Base-by-base conservation (phyloP, 2,329 filamentous ascomycete species). In the Penicillium sp. region DNA sequence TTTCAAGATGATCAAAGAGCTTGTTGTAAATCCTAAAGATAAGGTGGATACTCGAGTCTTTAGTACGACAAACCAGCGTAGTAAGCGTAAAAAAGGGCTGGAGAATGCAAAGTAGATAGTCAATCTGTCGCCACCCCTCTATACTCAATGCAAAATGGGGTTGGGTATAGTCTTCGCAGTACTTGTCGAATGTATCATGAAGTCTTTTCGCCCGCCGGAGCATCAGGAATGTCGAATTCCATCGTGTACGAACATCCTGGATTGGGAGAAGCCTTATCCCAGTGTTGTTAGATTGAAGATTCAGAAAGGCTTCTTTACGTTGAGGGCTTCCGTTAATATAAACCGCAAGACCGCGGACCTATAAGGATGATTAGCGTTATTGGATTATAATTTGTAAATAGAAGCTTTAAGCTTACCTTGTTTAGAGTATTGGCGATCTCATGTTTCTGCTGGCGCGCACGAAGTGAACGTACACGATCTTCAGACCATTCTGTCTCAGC, bases 1-100 rank as follows among this genome's bases (percentile, higher is more conserved):
- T 49, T 47, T 60, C 34, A 46, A 60, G 43, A 43, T 60, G 31
- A n/a, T 55, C 38, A 43, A 60, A 56, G n/a, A 60, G 58, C 39
- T 49, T 54, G 29, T 61, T 61, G 7, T 58, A 60, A 38, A 54
- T 57, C 11, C 42, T 43, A 43, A 43, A 43, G 42, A 43, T 13
- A 16, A 43, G 22, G 14, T 43, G 11, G 7, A 43, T 43, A 43
- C 42, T 43, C 22, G 22, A 43, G 42, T 43, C 42, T 29, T 43
- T 43, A 43, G 22, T 43, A 13, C n/a, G 42, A 29, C 22, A 43
- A 29, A 43, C 42, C n/a, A 43, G 10, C 7, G 14, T 43, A 29
- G 22, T 43, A 16, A 29, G 7, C 22, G 22, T 43, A 16, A 43
- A 43, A 29, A 43, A 43, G 22, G 42, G 42, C 42, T 43, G n/a